Conservation (phyloP, 2,329 filamentous ascomycete species). For the Grosmannia clavigera region DNA sequence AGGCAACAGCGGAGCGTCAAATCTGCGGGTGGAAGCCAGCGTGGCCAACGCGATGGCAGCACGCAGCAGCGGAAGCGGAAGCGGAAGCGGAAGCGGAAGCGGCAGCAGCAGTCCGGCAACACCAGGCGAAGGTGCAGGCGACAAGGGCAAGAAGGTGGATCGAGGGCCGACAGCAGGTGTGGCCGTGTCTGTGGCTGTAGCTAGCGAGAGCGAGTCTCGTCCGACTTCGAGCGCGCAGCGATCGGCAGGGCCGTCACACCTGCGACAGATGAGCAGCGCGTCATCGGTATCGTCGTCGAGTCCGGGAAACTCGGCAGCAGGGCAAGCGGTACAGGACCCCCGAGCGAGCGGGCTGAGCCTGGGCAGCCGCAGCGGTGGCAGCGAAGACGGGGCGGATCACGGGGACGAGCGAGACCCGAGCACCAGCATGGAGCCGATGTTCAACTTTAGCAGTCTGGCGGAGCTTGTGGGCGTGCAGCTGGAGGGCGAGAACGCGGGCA, state of each 20-base stretch:
- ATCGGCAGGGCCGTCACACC: conserved; percentile 52
- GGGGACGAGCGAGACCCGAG: conserved; percentile 36
- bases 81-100: conserved; percentile 1
- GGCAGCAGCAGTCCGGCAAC: conserved; percentile 16
- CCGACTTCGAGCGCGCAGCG: conserved; percentile 36
- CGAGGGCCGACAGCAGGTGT: conserved; percentile 21
- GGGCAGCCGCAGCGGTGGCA: conserved; percentile 29
- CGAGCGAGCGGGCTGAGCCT: conserved; percentile 43
- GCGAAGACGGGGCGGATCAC: conserved; percentile 29
- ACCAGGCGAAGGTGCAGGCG: background rate
- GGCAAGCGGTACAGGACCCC: conserved; percentile 28
- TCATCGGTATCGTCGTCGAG: conserved; percentile 69
- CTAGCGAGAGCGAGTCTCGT: conserved; percentile 13
- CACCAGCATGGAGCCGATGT: conserved; percentile 59
- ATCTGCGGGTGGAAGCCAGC: conserved; percentile 44
- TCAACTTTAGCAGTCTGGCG: conserved; percentile 81
- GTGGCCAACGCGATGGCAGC: conserved; percentile 30
- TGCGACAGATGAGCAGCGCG: conserved; percentile 75
- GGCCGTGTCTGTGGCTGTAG: conserved; percentile 14
- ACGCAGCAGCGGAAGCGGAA: conserved; percentile 12
- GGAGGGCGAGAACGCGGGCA: conserved; percentile 32
- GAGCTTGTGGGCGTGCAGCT: conserved; percentile 64
- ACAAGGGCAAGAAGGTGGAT: conserved; percentile 61
- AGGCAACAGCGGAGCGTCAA: conserved; percentile 48
- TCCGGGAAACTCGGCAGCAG: conserved; percentile 48